phyloP scores from a whole-genome alignment of 2,329 filamentous ascomycete species.

The Malbranchea cinnamomea region DNA sequence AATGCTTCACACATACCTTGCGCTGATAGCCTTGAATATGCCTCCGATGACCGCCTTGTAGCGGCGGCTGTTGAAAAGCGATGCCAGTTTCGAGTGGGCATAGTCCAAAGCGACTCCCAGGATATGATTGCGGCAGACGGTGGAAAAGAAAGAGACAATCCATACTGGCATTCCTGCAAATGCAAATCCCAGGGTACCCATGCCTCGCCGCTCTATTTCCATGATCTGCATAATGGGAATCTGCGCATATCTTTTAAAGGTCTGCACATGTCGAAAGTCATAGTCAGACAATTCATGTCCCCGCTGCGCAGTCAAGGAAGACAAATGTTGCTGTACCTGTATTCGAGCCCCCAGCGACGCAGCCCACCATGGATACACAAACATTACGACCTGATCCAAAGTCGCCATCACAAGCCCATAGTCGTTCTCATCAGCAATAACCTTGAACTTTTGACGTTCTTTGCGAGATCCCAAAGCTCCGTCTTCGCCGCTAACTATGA shows the following conservation, averaged over 20 bases:
- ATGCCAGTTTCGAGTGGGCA: conserved; percentile 15
- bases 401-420: conserved; percentile 28
- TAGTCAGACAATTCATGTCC: not conserved
- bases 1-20: conserved; percentile 15
- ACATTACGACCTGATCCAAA: conserved; percentile 26
- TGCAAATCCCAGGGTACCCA: conserved; percentile 24
- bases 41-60: conserved; percentile 15
- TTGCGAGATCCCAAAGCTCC: conserved; percentile 20
- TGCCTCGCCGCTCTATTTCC: conserved; percentile 19
- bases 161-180: conserved; percentile 28
- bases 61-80: conserved; percentile 13
- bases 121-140: conserved; percentile 24
- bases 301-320: not conserved
- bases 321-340: conserved; percentile 17
- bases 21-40: conserved; percentile 16
- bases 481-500: conserved; percentile 30
- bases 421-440: conserved; percentile 28
- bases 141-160: conserved; percentile 22
- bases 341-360: conserved; percentile 23
- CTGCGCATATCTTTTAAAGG: conserved; percentile 24
- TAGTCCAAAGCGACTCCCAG: conserved; percentile 20
- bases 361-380: conserved; percentile 29
- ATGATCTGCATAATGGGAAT: conserved; percentile 23
- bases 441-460: conserved; percentile 24
- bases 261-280: conserved; percentile 14